These are phyloP conservation scores for Aspergillus mulundensis DNA, from an alignment of 495 filamentous ascomycete genomes.

Conservation along the genomic window DNA sequence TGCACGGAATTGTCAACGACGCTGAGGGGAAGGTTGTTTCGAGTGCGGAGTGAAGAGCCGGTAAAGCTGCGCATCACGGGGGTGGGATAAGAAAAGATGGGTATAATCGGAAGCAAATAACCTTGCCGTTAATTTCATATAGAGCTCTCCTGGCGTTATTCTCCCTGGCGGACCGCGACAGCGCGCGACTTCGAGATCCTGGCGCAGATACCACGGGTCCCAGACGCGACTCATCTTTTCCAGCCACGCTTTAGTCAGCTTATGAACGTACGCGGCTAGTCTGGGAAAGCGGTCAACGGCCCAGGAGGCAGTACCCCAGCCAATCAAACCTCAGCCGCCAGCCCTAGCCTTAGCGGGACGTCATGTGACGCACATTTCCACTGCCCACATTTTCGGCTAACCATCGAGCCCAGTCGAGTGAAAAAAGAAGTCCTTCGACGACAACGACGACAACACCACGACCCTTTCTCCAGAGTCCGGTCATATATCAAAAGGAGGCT, in stretches of 20 bases:
- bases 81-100: background rate
- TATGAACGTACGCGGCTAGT: background rate
- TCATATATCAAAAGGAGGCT: slow-evolving; percentile 28
- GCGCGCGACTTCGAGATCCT: background rate
- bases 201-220: background rate
- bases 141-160: background rate
- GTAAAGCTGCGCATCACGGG: background rate
- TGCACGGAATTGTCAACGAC: background rate
- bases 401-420: slow-evolving; percentile 23
- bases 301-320: background rate
- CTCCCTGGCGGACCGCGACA: background rate
- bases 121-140: no score
- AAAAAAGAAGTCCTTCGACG: slow-evolving; percentile 23
- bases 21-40: background rate
- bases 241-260: background rate
- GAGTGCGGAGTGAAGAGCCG: background rate
- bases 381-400: slow-evolving; percentile 20
- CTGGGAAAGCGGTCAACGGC: slow-evolving; percentile 6
- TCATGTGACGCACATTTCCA: slow-evolving; percentile 43
- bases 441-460: slow-evolving; percentile 34
- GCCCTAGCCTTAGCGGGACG: slow-evolving; percentile 26
- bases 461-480: slow-evolving; percentile 31
- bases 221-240: slow-evolving; percentile 3
- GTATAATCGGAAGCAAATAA: no score
- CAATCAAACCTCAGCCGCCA: slow-evolving; percentile 20